Evolutionary conservation across 179 eudicot genomes (phyloP).

Genomic region (Dionaea muscipula): DNA sequence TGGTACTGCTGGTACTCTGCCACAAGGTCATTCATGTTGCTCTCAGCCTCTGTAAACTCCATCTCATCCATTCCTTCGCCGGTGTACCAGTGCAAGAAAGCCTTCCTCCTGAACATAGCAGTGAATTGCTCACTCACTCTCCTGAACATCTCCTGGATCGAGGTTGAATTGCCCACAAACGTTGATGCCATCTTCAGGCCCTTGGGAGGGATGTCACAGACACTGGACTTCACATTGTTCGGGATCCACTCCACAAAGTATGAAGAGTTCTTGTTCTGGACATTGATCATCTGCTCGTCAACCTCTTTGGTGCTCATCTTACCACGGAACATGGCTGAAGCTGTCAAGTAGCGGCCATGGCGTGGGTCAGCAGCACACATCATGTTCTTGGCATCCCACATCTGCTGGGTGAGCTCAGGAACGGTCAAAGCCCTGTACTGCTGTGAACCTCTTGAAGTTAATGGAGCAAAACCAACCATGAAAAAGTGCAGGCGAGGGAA

Average conservation of each 20-base stretch:
- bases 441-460: background rate
- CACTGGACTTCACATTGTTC: conserved; percentile 25
- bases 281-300: conserved; percentile 23
- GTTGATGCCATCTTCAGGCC: conserved; percentile 26
- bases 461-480: conserved; percentile 9
- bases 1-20: conserved; percentile 29
- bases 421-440: conserved; percentile 28
- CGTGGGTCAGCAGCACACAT: conserved; percentile 63
- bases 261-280: conserved; percentile 21
- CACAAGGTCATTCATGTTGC: conserved; percentile 26
- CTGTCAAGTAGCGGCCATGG: conserved; percentile 43
- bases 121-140: conserved; percentile 20
- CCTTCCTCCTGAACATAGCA: conserved; percentile 20
- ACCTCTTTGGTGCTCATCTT: conserved; percentile 60
- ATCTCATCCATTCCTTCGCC: conserved; percentile 23
- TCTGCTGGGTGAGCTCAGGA: conserved; percentile 64
- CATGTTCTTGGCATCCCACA: conserved; percentile 69
- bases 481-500: conserved; percentile 14
- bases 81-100: conserved; percentile 21
- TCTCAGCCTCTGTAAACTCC: conserved; percentile 25
- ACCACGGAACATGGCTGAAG: conserved; percentile 34
- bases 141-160: conserved; percentile 21
- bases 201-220: conserved; percentile 25
- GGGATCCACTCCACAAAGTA: conserved; percentile 24
- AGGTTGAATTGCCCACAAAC: conserved; percentile 17